Conservation (phyloP, 2,329 filamentous ascomycete species). For the Pestalotiopsis sp. region DNA sequence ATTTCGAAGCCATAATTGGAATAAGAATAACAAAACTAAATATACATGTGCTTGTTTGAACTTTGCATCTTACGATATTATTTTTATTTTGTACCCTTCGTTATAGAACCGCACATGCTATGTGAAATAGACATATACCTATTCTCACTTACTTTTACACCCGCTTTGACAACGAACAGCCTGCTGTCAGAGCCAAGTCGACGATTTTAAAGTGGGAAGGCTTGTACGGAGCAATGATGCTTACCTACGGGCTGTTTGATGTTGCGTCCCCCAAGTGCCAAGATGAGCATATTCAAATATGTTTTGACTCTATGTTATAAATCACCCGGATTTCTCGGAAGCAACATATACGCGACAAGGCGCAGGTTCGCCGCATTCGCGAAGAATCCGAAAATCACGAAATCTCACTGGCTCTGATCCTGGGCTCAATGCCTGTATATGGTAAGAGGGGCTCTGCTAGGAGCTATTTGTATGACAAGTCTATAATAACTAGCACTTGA, state of each 20-base stretch:
- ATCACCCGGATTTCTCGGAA: not conserved
- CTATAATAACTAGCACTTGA: not conserved
- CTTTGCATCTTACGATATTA: no score
- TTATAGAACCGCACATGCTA: no score
- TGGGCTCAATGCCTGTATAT: not conserved
- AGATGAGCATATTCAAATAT: not conserved
- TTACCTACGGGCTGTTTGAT: not conserved
- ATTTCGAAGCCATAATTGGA: no score
- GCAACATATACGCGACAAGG: not conserved
- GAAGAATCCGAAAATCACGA: not conserved
- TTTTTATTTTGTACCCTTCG: no score
- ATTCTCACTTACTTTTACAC: no score
- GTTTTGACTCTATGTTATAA: not conserved
- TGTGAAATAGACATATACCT: no score
- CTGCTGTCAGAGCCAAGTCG: no score
- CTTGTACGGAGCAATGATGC: no score
- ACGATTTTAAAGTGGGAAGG: not conserved
- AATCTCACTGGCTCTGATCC: conserved; percentile 1
- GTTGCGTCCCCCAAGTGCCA: not conserved
- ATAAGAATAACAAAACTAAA: no score
- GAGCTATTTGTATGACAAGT: not conserved
- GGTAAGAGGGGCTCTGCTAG: not conserved
- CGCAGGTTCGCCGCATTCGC: not conserved
- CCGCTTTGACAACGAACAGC: no score
- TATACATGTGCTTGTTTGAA: no score